A percentile compares a stretch with the other conserved stretches of the same genome.
These are phyloP conservation scores for Penicillium hordei DNA, from an alignment of 2,329 filamentous ascomycete species.

Conservation along the genomic window DNA sequence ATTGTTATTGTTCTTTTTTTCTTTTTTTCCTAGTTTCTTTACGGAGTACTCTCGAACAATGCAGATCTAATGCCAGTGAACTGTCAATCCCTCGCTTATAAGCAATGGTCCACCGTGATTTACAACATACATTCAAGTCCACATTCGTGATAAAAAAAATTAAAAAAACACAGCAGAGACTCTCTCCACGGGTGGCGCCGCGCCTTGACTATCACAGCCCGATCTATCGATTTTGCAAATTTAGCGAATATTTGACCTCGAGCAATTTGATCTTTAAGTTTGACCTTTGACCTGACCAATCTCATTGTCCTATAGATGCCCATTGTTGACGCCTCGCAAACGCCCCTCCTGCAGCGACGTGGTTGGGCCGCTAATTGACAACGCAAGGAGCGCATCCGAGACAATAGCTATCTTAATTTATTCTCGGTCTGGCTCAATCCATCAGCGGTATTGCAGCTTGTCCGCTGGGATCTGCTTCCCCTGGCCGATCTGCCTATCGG, in stretches of 20 bases:
- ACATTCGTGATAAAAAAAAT: not conserved
- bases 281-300: not conserved
- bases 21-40: not conserved
- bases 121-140: not conserved
- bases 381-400: slow-evolving; percentile 22
- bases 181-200: slow-evolving; percentile 9
- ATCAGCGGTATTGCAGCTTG: slow-evolving; percentile 8
- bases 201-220: not conserved
- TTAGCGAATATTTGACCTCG: not conserved
- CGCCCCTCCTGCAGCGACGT: slow-evolving; percentile 8
- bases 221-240: slow-evolving; percentile 6
- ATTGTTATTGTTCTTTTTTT: not conserved
- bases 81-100: not conserved
- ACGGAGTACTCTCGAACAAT: not conserved
- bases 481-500: slow-evolving; percentile 2
- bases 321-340: slow-evolving; percentile 16
- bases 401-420: slow-evolving; percentile 16
- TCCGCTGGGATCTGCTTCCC: not conserved
- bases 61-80: not conserved
- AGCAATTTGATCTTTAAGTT: not conserved
- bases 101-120: not conserved
- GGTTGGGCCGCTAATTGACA: slow-evolving; percentile 19
- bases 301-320: slow-evolving; percentile 1
- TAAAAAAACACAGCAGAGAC: not conserved
- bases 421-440: slow-evolving; percentile 7